Conservation (phyloP, 768 basidiomycete species). For the Naganishia vishniacii region DNA sequence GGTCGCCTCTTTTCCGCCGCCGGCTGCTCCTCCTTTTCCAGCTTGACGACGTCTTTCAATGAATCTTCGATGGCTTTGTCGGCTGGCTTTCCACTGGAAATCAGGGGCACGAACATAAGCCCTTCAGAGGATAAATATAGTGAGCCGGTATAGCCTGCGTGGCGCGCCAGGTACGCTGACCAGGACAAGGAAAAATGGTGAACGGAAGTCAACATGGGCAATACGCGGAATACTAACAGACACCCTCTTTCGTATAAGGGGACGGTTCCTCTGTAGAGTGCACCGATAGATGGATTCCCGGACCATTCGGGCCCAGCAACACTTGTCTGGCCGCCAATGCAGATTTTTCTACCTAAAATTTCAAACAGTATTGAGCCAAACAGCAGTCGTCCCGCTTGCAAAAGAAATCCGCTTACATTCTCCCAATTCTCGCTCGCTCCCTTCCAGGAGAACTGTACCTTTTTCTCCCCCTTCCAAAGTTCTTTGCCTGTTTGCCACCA, state of each 20-base stretch:
- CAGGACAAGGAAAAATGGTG: no score
- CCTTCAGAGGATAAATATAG: slow-evolving; percentile 15
- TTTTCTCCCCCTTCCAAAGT: slow-evolving; percentile 15
- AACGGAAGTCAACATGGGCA: no score
- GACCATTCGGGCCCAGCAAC: neutral
- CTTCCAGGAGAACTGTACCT: slow-evolving; percentile 5
- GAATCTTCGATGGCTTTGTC: neutral
- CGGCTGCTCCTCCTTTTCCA: neutral
- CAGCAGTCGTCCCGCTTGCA: neutral
- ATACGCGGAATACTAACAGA: slow-evolving; percentile 1
- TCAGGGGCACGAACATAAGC: slow-evolving; percentile 14
- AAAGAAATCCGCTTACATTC: neutral
- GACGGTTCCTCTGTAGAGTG: neutral
- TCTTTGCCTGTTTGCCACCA: slow-evolving; percentile 18
- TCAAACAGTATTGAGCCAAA: neutral
- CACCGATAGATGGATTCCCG: slow-evolving; percentile 7
- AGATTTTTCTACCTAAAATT: neutral
- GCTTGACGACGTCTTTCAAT: neutral
- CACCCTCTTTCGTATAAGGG: slow-evolving; percentile 12
- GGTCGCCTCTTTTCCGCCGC: neutral
- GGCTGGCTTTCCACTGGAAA: neutral
- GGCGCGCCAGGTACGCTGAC: slow-evolving; percentile 4
- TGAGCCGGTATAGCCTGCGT: slow-evolving; percentile 4
- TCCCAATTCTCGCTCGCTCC: slow-evolving; percentile 13
- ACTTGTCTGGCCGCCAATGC: slow-evolving; percentile 15